Percentiles rank a stretch among this genome's conserved stretches.
phyloP scores from a whole-genome alignment of 257 asterid species.

The Lantana camara region DNA sequence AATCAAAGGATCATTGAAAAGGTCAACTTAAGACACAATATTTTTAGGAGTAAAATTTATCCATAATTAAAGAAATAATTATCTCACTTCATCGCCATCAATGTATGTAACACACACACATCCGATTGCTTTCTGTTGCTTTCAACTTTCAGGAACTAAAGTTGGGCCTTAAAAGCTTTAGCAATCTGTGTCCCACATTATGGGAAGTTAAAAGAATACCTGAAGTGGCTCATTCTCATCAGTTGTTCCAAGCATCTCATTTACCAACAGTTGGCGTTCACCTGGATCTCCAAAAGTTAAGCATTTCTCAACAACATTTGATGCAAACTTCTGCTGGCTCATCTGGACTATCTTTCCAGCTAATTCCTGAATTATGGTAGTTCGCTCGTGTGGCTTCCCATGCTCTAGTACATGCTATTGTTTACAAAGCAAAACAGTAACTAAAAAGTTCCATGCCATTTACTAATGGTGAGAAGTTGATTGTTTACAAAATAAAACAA shows the following conservation, averaged over 20 bases:
- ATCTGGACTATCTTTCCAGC: constrained; percentile 93
- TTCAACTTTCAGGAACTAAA: too few species aligned
- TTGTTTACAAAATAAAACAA: too few species aligned
- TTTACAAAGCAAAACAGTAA: constrained; percentile 5
- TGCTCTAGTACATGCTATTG: constrained; percentile 84
- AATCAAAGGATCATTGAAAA: too few species aligned
- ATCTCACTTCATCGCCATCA: too few species aligned
- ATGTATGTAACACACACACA: too few species aligned
- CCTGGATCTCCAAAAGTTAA: constrained; percentile 78
- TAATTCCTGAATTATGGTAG: constrained; percentile 79
- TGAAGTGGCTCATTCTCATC: constrained; percentile 98
- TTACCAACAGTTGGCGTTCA: constrained; percentile 80
- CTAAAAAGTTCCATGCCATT: too few species aligned
- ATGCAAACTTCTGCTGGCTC: constrained; percentile 99
- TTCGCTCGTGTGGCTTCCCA: constrained; percentile 89
- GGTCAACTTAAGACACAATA: too few species aligned
- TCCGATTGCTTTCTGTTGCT: too few species aligned
- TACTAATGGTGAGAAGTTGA: too few species aligned
- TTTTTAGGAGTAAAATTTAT: too few species aligned
- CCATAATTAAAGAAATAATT: too few species aligned
- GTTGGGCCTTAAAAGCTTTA: not conserved
- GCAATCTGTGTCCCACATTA: not conserved
- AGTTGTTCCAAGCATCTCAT: constrained; percentile 95
- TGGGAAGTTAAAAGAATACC: constrained; percentile 36
- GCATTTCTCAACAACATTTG: constrained; percentile 96